Percentiles rank a stretch among this genome's conserved stretches.
These are phyloP conservation scores for Vanrija sp. DNA, from an alignment of 1,284 basidiomycete species.

Conservation along the genomic window DNA sequence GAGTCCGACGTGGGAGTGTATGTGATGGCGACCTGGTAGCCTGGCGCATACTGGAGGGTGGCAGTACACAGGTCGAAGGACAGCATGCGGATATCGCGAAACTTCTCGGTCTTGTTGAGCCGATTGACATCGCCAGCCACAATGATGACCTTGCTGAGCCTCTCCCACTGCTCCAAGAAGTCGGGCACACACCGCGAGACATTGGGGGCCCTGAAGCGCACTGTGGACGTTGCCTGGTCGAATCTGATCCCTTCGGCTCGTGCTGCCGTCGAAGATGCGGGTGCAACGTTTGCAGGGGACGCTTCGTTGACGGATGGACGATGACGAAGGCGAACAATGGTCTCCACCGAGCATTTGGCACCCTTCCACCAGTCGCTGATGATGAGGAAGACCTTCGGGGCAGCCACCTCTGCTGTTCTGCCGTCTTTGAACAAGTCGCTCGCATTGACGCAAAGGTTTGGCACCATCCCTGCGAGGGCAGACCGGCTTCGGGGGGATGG, in stretches of 20 bases:
- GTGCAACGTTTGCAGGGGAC: conserved; percentile 35
- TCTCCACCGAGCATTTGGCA: conserved; percentile 56
- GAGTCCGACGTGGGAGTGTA: conserved; percentile 41
- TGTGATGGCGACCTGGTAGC: conserved; percentile 41
- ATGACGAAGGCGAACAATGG: conserved; percentile 65
- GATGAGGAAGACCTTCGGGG: conserved; percentile 82
- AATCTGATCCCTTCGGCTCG: conserved; percentile 62
- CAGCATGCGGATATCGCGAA: conserved; percentile 68
- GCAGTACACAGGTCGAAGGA: conserved; percentile 85
- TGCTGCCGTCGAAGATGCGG: conserved; percentile 52
- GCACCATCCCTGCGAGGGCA: conserved; percentile 57
- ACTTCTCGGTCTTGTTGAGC: conserved; percentile 66
- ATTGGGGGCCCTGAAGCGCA: conserved; percentile 78
- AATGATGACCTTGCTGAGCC: conserved; percentile 84
- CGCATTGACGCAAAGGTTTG: conserved; percentile 75
- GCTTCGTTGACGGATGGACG: conserved; percentile 63
- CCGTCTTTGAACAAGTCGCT: conserved; percentile 73
- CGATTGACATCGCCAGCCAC: conserved; percentile 84
- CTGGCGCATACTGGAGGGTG: conserved; percentile 66
- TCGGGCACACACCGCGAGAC: conserved; percentile 81
- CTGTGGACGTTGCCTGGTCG: conserved; percentile 74
- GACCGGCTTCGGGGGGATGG: conserved; percentile 23
- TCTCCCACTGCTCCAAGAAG: conserved; percentile 85
- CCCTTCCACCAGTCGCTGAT: conserved; percentile 87
- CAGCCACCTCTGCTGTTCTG: conserved; percentile 78